These are phyloP conservation scores for Polygonum aviculare DNA, from an alignment of 148 eudicot species.

Conservation along the genomic window DNA sequence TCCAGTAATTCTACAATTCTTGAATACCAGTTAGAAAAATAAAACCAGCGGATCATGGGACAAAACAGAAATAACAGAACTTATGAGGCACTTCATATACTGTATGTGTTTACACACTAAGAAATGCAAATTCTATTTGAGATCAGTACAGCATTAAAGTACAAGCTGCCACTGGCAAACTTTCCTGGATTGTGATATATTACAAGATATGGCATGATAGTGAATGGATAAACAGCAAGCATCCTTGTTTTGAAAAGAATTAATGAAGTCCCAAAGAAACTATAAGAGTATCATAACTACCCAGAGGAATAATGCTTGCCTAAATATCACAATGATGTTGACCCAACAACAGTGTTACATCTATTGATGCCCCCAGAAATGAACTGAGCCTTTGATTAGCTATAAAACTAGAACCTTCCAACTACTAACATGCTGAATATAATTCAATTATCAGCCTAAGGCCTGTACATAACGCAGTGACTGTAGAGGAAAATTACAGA, in stretches of 20 bases:
- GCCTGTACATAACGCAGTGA: neutral
- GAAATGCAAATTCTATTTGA: neutral
- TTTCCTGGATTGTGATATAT: neutral
- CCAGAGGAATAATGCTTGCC: neutral
- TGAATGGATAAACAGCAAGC: neutral
- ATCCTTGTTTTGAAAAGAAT: neutral
- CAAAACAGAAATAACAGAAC: neutral
- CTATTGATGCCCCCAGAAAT: neutral
- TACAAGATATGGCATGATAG: too few species aligned
- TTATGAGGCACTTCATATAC: neutral
- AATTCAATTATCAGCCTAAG: neutral
- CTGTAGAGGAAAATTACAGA: neutral
- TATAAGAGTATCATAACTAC: neutral
- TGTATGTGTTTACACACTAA: neutral
- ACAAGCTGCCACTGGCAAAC: neutral
- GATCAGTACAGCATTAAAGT: neutral
- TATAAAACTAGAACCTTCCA: neutral
- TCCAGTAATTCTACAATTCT: slow-evolving; percentile 61
- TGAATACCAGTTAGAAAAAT: slow-evolving; percentile 12
- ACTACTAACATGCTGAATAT: neutral
- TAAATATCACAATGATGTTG: neutral
- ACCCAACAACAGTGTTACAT: neutral
- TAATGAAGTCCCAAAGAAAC: neutral
- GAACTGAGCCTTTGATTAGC: neutral
- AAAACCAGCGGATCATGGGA: neutral